Base-by-base conservation (phyloP, 257 asterid genomes). In the Haberlea rhodopensis region DNA sequence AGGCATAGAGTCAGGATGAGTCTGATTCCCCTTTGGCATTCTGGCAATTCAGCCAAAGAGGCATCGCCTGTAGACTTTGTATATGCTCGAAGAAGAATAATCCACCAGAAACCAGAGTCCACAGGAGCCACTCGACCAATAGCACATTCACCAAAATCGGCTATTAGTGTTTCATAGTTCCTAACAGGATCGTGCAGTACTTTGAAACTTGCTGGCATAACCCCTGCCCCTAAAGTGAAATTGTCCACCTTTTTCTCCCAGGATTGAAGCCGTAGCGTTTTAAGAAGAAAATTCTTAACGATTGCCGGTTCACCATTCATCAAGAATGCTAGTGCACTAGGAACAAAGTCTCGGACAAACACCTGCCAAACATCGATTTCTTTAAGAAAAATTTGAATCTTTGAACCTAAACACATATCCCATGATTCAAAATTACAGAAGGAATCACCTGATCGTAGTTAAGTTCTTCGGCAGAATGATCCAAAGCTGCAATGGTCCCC, bases 51-150 rank as follows among this genome's bases (percentile, higher is more conserved):
- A 43, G 96, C 91, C 78, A 91, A 75, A 43, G 96, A 75, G 57
- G 84, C 72, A 67, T 91, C 98, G n/a, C 96, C 98, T 0, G 96
- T 91, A 16, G 98, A 91, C 87, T 86, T 91, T 23, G 98, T 91
- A 64, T 88, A 91, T 3, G 98, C 96, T 15, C 98, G 91, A 59
- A 91, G 86, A 56, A 91, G 79, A 67, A 91, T 91, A 77, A 91
- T 91, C 98, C 98, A 91, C 98, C 98, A 91, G 64, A 91, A 91
- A 52, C 98, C 98, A 2, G 98, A 91, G 69, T 91, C 98, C 22
- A 91, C 96, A 0, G 98, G 98, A 56, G 98, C 98, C 73, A 91
- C 98, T 73, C 98, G 75, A 53, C 98, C 98, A 11, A 91, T 91
- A 34, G 98, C 98, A 69, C 87, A 86, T 65, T 88, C 98, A 7